These are phyloP conservation scores for Sporothrix globosa DNA, from an alignment of 2,329 filamentous ascomycete genomes.

Conservation along the genomic window DNA sequence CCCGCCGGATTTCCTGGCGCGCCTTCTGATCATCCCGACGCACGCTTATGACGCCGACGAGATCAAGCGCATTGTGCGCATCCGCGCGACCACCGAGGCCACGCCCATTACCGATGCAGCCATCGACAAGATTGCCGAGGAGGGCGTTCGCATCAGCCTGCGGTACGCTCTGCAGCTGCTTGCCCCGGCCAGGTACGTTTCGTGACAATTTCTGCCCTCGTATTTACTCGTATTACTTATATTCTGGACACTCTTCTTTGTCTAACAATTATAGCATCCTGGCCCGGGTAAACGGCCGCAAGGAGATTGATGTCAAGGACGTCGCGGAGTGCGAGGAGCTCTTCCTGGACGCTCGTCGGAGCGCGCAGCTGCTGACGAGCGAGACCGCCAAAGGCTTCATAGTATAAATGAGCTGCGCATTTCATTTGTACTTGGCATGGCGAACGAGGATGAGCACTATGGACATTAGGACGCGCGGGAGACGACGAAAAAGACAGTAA, in stretches of 20 bases:
- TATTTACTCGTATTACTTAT: constrained; percentile 33
- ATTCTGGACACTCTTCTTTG: not conserved
- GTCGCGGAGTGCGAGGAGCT: constrained; percentile 81
- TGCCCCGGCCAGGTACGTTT: constrained; percentile 70
- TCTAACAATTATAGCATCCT: constrained; percentile 65
- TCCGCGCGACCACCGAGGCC: constrained; percentile 80
- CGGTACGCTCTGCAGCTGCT: constrained; percentile 92
- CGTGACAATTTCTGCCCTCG: constrained; percentile 30
- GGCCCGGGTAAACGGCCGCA: constrained; percentile 78
- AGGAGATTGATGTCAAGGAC: constrained; percentile 75
- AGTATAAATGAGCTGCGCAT: constrained; percentile 48
- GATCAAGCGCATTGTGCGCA: constrained; percentile 87
- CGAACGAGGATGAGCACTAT: not conserved
- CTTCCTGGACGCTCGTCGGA: constrained; percentile 80
- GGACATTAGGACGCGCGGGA: not conserved
- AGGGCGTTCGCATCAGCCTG: constrained; percentile 86
- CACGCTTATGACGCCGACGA: constrained; percentile 85
- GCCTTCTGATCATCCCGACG: constrained; percentile 94
- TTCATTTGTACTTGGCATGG: too few species aligned
- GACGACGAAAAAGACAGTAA: not conserved
- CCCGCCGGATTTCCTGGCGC: constrained; percentile 88
- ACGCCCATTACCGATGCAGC: constrained; percentile 79
- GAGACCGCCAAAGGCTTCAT: constrained; percentile 68
- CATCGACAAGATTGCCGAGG: constrained; percentile 81
- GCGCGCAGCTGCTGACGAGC: constrained; percentile 67